Percentiles rank a stretch among this genome's conserved stretches.
Evolutionary conservation across 306 rosid species (phyloP).

Genomic region (Cucurbita ficifolia): DNA sequence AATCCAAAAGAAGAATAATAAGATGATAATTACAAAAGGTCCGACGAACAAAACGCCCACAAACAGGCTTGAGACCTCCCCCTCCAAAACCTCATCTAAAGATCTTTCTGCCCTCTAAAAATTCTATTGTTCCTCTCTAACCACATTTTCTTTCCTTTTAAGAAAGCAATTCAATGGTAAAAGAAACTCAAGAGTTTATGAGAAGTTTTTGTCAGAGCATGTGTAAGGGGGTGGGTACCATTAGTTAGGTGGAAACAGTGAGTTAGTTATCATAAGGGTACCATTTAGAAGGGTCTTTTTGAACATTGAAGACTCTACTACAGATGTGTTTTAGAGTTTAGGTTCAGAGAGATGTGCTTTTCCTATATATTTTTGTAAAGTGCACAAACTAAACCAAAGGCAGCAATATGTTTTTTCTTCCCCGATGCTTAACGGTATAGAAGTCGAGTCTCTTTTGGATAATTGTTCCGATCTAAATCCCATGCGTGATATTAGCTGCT

Average conservation of each 20-base stretch:
- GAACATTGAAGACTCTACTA: too few species aligned
- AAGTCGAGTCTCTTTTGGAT: background rate
- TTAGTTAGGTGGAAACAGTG: background rate
- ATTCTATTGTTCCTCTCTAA: background rate
- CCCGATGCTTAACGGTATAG: background rate
- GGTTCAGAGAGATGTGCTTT: too few species aligned
- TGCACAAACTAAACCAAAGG: background rate
- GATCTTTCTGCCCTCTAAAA: background rate
- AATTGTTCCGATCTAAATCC: background rate
- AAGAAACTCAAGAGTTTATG: background rate
- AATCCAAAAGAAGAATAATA: background rate
- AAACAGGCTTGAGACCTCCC: too few species aligned
- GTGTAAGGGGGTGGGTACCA: background rate
- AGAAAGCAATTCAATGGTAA: background rate
- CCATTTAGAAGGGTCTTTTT: too few species aligned
- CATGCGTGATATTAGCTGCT: background rate
- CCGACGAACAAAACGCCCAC: too few species aligned
- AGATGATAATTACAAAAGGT: too few species aligned
- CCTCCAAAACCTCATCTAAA: too few species aligned
- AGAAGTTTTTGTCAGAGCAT: background rate
- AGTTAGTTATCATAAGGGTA: background rate
- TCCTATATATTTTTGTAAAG: too few species aligned
- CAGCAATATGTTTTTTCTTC: background rate
- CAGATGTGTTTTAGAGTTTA: too few species aligned
- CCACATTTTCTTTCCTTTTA: background rate